Base-by-base conservation (phyloP, 2,329 filamentous ascomycete species). In the Blastomyces silverae region DNA sequence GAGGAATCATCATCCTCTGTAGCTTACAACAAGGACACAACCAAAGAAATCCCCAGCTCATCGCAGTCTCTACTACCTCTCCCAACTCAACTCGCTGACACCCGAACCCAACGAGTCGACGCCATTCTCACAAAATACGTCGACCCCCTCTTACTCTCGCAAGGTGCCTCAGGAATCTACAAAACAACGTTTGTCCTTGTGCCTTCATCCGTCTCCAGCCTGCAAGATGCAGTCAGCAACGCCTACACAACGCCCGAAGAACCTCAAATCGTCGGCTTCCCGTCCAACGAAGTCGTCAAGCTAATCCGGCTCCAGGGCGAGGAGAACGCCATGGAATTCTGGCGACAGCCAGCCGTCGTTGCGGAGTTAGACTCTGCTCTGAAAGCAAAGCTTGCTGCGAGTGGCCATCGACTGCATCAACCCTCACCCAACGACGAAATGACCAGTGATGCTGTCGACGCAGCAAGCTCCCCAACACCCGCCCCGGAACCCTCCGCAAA, bases 131-230 rank as follows among this genome's bases (percentile, higher is more conserved):
- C 73, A 39, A 72, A 67, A 1, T 72, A 78, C 66, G 75, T 82
- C 64, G 74, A 78, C 39, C 79, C 80, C 0, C 69, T 78, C 22
- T 70, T 82, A 59, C 69, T 75, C 63, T 66, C 73, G 15, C 77
- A 78, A 67, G 76, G 76, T 50, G 69, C 73, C 13, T 75, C 76
- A 42, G 79, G 79, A 37, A 75, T 81, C 50, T 76, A 77, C 20
- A 76, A 76, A 66, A 79, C 78, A 17, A 78, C 74, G 15, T 76
- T 81, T 65, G 73, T 80, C 42, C 72, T 82, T 17, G 70, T 82
- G 0, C 79, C 79, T 11, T 79, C 79, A 3, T 77, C 79, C 65
- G 73, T 77, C 11, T 70, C 72, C 20, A 73, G 72, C 8, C 66
- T 74, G 6, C 70, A 72, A 64, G 66, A 64, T 57, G 60, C 58